Evolutionary conservation across 257 asterid genomes (phyloP).

Genomic region (Cynanchum wilfordii): DNA sequence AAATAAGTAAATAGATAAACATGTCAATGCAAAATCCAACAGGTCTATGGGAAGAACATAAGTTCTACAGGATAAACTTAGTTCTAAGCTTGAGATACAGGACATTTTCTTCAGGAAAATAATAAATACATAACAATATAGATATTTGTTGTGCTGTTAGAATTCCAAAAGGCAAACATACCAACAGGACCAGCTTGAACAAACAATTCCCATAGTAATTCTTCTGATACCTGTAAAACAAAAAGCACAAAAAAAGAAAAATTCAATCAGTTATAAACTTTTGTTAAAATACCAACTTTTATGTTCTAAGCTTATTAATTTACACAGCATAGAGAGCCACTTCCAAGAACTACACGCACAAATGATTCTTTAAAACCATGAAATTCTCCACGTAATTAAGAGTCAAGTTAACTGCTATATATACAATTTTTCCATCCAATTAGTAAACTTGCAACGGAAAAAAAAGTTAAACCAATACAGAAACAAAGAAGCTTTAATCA

Average conservation of each 20-base stretch:
- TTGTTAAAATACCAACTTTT: neutral
- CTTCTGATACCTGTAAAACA: slow-evolving; percentile 67
- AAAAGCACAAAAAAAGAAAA: neutral
- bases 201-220: slow-evolving; percentile 84
- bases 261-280: neutral
- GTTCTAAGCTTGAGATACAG: neutral
- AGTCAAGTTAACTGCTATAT: neutral
- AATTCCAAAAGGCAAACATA: slow-evolving; percentile 25
- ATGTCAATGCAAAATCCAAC: neutral
- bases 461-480: neutral
- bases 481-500: neutral
- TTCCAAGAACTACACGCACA: neutral
- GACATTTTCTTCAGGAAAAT: neutral
- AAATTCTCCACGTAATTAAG: neutral
- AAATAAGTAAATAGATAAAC: neutral
- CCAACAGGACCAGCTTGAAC: slow-evolving; percentile 99
- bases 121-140: neutral
- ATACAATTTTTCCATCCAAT: neutral
- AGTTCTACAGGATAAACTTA: neutral
- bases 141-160: neutral
- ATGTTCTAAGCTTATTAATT: neutral
- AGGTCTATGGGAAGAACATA: neutral
- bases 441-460: neutral
- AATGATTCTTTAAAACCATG: neutral
- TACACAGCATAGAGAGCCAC: neutral